These are phyloP conservation scores for Luffa acutangula DNA, from an alignment of 306 rosid species.

Conservation along the genomic window DNA sequence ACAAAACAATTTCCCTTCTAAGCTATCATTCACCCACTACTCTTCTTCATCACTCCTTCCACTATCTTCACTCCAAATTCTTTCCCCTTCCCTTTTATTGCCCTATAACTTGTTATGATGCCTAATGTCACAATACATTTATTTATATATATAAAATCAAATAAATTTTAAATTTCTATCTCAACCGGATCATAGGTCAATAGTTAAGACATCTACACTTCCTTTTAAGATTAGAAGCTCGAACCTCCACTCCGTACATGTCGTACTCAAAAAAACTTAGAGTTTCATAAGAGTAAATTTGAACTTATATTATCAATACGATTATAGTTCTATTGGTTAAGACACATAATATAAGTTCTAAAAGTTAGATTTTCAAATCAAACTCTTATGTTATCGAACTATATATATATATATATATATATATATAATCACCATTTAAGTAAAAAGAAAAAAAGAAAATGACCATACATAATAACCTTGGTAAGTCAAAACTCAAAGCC, in stretches of 20 bases:
- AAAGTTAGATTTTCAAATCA: neutral
- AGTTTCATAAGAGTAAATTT: neutral
- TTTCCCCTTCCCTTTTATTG: neutral
- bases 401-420: too few species aligned
- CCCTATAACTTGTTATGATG: neutral
- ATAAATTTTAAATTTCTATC: neutral
- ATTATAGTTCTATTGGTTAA: neutral
- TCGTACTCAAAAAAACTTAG: too few species aligned
- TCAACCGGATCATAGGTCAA: neutral
- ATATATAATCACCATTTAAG: too few species aligned
- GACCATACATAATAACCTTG: neutral
- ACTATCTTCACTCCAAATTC: neutral
- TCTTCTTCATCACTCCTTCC: slow-evolving; percentile 13
- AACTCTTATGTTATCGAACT: neutral
- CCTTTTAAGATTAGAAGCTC: too few species aligned
- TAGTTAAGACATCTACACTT: neutral
- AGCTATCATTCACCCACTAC: slow-evolving; percentile 17
- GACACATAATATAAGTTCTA: neutral
- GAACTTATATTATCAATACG: neutral
- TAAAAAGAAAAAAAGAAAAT: neutral
- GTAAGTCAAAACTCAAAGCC: neutral
- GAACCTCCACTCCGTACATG: neutral
- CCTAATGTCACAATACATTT: neutral
- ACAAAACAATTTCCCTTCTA: slow-evolving; percentile 15
- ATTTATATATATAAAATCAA: too few species aligned